Percentiles rank a stretch among this genome's conserved stretches.
Conservation (phyloP, 352 stramenopile species). For the Pythium brassicae region DNA sequence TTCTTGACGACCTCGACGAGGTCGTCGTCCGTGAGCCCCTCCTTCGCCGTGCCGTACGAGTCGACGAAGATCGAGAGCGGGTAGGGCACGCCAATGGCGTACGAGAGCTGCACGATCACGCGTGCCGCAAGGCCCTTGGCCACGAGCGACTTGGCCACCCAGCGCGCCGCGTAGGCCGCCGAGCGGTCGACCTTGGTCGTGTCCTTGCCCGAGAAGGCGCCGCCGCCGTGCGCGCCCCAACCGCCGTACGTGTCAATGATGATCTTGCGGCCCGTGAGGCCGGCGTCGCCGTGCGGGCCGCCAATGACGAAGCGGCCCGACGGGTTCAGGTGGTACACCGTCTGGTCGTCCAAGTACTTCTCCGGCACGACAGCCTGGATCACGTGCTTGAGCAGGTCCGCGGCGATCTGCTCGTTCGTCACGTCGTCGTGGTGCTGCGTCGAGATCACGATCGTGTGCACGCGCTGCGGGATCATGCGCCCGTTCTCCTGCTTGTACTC, state of each 20-base stretch:
- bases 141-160: slow-evolving; percentile 99
- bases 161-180: slow-evolving; percentile 97
- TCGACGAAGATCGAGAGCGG: slow-evolving; percentile 97
- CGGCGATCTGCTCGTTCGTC: slow-evolving; percentile 97
- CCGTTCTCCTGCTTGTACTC: slow-evolving; percentile 97
- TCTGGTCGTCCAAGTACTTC: slow-evolving; percentile 99
- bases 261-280: slow-evolving; percentile 99
- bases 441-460: slow-evolving; percentile 99
- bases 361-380: slow-evolving; percentile 98
- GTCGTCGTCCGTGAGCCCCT: slow-evolving; percentile 93
- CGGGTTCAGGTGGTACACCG: slow-evolving; percentile 99
- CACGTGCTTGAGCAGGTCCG: slow-evolving; percentile 98
- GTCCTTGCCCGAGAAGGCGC: slow-evolving; percentile 99
- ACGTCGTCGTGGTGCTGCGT: slow-evolving; percentile 99
- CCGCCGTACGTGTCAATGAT: slow-evolving; percentile 99
- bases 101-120: slow-evolving; percentile 97
- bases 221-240: slow-evolving; percentile 98
- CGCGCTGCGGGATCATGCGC: slow-evolving; percentile 93
- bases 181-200: slow-evolving; percentile 99
- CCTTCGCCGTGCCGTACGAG: slow-evolving; percentile 97
- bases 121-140: slow-evolving; percentile 92
- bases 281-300: slow-evolving; percentile 97
- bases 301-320: slow-evolving; percentile 99
- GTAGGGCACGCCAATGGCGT: slow-evolving; percentile 98
- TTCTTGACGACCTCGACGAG: slow-evolving; percentile 98